A percentile compares a stretch with the other conserved stretches of the same genome.
Conservation (phyloP, 164 flowering plant genomes). For the Chimonanthus praecox region DNA sequence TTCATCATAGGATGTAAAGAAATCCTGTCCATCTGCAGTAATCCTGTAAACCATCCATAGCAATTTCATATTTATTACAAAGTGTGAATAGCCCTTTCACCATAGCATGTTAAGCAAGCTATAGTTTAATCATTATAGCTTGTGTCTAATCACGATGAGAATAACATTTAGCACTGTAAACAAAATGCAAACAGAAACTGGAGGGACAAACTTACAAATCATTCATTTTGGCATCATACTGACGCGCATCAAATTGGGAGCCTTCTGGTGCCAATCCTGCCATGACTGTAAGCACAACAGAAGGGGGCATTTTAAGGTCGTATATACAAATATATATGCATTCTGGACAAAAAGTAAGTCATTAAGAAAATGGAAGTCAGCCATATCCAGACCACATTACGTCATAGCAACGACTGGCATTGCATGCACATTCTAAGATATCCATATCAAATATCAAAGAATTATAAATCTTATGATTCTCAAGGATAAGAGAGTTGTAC, state of each 20-base stretch:
- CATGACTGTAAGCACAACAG: slow-evolving; percentile 5
- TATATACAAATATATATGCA: no score
- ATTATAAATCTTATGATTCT: no score
- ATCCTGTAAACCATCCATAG: slow-evolving; percentile 26
- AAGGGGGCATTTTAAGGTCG: background rate
- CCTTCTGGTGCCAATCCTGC: slow-evolving; percentile 34
- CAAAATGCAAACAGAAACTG: background rate
- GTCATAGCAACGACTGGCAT: no score
- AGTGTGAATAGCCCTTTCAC: background rate
- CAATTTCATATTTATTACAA: no score
- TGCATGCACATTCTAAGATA: no score
- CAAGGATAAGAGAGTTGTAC: no score
- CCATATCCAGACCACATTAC: no score
- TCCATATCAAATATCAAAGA: no score
- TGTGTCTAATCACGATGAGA: background rate
- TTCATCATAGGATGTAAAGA: slow-evolving; percentile 71
- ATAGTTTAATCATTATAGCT: slow-evolving; percentile 1
- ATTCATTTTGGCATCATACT: slow-evolving; percentile 51
- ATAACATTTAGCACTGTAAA: background rate
- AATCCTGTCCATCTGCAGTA: slow-evolving; percentile 46
- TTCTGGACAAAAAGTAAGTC: no score
- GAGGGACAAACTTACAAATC: slow-evolving; percentile 30
- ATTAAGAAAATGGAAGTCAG: no score
- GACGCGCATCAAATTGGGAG: slow-evolving; percentile 48
- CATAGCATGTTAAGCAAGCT: background rate